Evolutionary conservation across 345 rosid species (phyloP).

Genomic region (Citrus maxima): DNA sequence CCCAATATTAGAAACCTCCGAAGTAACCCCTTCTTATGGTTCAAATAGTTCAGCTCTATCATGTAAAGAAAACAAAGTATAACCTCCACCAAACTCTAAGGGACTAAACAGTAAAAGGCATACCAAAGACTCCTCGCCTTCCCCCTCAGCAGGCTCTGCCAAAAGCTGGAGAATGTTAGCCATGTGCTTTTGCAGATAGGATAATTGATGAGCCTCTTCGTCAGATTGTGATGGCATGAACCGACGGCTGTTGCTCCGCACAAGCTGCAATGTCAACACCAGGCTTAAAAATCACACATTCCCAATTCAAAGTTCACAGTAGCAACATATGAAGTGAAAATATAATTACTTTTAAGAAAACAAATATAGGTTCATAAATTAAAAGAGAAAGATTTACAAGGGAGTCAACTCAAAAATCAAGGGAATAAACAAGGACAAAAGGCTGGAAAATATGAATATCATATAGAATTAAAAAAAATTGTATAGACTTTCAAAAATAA

Average conservation of each 20-base stretch:
- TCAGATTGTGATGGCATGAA: slow-evolving; percentile 94
- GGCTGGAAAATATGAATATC: not conserved
- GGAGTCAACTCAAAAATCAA: not conserved
- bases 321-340: not conserved
- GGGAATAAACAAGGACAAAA: not conserved
- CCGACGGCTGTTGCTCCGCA: slow-evolving; percentile 95
- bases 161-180: slow-evolving; percentile 82
- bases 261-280: slow-evolving; percentile 59
- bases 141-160: slow-evolving; percentile 89
- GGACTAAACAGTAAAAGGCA: slow-evolving; percentile 19
- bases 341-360: not conserved
- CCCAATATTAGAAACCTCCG: not conserved
- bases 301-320: not conserved
- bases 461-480: not conserved
- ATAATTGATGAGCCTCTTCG: slow-evolving; percentile 96
- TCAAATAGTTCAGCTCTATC: not conserved
- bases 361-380: not conserved
- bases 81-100: not conserved
- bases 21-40: not conserved
- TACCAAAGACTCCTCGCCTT: slow-evolving; percentile 89
- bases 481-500: not conserved
- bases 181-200: slow-evolving; percentile 93
- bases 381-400: not conserved
- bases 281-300: not conserved
- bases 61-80: not conserved